These are phyloP conservation scores for Tuber brumale DNA, from an alignment of 495 filamentous ascomycete genomes.

Conservation along the genomic window DNA sequence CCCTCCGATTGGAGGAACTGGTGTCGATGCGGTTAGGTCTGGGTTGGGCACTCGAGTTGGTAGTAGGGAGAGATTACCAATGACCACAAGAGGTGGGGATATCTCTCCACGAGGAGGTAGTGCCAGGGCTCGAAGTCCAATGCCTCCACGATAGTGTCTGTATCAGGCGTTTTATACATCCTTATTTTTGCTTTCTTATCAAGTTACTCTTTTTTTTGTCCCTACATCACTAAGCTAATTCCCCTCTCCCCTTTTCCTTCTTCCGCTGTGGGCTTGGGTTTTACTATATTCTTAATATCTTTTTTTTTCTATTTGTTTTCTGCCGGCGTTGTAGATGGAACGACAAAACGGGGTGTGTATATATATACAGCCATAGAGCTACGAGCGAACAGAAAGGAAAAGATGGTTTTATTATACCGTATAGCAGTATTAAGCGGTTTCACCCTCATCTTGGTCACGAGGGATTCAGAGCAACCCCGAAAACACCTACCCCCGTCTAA, in stretches of 20 bases:
- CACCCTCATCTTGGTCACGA: neutral
- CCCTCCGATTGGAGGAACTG: slow-evolving; percentile 43
- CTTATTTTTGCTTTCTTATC: slow-evolving; percentile 6
- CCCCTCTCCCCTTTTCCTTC: slow-evolving; percentile 17
- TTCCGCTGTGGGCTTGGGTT: slow-evolving; percentile 32
- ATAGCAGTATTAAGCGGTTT: neutral
- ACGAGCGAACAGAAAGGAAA: slow-evolving; percentile 17
- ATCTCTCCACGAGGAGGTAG: slow-evolving; percentile 51
- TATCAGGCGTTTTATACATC: neutral
- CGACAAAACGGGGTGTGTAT: slow-evolving; percentile 25
- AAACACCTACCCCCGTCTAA: slow-evolving; percentile 16
- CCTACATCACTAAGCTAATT: neutral
- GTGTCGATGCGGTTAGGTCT: slow-evolving; percentile 46
- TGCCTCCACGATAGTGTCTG: slow-evolving; percentile 49
- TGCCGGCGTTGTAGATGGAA: slow-evolving; percentile 15
- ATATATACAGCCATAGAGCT: slow-evolving; percentile 26
- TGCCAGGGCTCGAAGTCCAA: slow-evolving; percentile 57
- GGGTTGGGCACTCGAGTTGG: slow-evolving; percentile 73
- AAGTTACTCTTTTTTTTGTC: slow-evolving; percentile 12
- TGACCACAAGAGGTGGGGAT: slow-evolving; percentile 54
- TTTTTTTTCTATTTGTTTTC: slow-evolving; percentile 20
- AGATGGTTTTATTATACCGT: neutral
- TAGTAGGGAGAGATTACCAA: slow-evolving; percentile 63
- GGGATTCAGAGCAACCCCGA: neutral
- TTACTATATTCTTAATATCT: slow-evolving; percentile 13